Base-by-base conservation (phyloP, 2,329 filamentous ascomycete species). In the Claviceps purpurea region DNA sequence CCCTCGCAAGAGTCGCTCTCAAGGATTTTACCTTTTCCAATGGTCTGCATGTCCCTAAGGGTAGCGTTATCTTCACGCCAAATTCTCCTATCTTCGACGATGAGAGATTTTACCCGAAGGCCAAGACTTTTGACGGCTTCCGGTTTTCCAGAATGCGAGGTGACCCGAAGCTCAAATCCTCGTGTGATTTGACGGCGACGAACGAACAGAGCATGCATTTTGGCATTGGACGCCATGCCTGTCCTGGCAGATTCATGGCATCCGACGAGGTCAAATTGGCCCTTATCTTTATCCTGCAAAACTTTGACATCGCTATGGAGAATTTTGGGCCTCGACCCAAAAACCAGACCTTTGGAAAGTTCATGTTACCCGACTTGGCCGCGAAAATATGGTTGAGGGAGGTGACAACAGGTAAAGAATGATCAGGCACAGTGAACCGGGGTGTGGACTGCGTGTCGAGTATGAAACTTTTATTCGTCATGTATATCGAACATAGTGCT, bases 191-290 rank as follows among this genome's bases (percentile, higher is more conserved):
- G 26, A 53, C 56, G 11, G 38, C 52, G 7, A 54, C 54, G 8
- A 53, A 41, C 37, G 52, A 56, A 24, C 26, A 52, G 3, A 57
- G 56, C 52, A 56, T 57, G 56, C 50, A 56, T 43, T 57, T 57
- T 42, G 56, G 56, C 14, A 49, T 51, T 4, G 56, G 56, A 3
- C 52, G 52, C 16, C 52, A 57, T 30, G 52, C 54, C 16, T 57
- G 56, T 37, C 56, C 56, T 5, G 56, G 56, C 8, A 22, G 56
- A 38, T 56, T 54, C 44, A 53, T 57, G 52, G 56, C 50, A 16
- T 53, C 54, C 16, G 54, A 56, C 40, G 54, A 57, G 51, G 52
- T 56, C 26, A 57, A 57, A 46, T n/a, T 56, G 7, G 49, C 52
- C 30, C n/a, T 57, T 41, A 45, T 57, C 5, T 49, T 54, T 38